Percentiles rank a stretch among this genome's conserved stretches.
phyloP scores from a whole-genome alignment of 2,329 filamentous ascomycete species.

The Truncatella angustata region DNA sequence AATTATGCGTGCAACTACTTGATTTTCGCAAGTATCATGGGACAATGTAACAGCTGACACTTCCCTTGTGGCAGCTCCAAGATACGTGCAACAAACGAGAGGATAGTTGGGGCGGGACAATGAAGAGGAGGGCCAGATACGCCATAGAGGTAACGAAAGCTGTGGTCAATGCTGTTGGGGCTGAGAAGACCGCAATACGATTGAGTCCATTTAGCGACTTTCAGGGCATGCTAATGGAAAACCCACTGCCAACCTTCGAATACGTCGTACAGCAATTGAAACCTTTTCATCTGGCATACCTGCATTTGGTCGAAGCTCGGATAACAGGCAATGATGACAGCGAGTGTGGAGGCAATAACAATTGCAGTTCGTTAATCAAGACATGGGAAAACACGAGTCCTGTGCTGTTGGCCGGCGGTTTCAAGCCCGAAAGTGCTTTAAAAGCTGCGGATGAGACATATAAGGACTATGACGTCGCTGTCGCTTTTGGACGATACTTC shows the following conservation, averaged over 20 bases:
- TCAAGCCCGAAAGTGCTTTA: conserved; percentile 21
- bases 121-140: conserved; percentile 55
- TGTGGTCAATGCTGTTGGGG: conserved; percentile 50
- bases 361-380: conserved; percentile 42
- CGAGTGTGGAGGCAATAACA: conserved; percentile 32
- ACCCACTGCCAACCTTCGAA: conserved; percentile 63
- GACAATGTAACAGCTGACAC: too few species aligned
- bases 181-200: conserved; percentile 46
- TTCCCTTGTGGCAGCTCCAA: too few species aligned
- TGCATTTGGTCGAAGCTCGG: conserved; percentile 56
- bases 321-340: conserved; percentile 38
- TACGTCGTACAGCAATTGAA: conserved; percentile 50
- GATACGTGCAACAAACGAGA: conserved; percentile 53
- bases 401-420: conserved; percentile 46
- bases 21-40: too few species aligned
- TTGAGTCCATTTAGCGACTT: conserved; percentile 54
- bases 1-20: too few species aligned
- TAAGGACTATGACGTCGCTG: conserved; percentile 38
- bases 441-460: conserved; percentile 31
- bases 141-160: conserved; percentile 52
- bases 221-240: conserved; percentile 58
- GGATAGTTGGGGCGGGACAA: conserved; percentile 53
- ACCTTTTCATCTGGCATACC: conserved; percentile 51
- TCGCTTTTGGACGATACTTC: conserved; percentile 48
- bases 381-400: conserved; percentile 43